Conservation (phyloP, 495 filamentous ascomycete species). For the Usnea hakonensis region DNA sequence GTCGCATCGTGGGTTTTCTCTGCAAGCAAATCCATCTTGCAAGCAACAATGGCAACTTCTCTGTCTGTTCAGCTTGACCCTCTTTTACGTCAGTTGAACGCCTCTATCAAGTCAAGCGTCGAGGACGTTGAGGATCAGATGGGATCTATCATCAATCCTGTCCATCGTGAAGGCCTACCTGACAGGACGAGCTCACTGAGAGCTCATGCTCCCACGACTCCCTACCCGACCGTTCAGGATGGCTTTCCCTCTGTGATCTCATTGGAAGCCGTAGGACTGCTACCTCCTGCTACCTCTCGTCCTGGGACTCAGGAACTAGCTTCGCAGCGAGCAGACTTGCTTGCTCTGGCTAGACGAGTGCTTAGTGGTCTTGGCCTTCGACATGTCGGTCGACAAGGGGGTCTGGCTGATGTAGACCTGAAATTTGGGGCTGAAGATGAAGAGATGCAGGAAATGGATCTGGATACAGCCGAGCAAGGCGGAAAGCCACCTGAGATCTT, state of each 20-base stretch:
- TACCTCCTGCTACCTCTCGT: conserved; percentile 36
- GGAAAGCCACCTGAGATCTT: neutral
- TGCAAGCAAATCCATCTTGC: conserved; percentile 66
- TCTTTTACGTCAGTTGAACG: conserved; percentile 17
- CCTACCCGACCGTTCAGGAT: conserved; percentile 3
- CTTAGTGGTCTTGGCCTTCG: conserved; percentile 66
- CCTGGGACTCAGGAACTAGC: conserved; percentile 77
- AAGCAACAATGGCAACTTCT: conserved; percentile 63
- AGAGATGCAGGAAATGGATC: conserved; percentile 47
- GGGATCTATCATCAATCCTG: neutral
- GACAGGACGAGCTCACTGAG: conserved; percentile 41
- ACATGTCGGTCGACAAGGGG: conserved; percentile 63
- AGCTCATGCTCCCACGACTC: conserved; percentile 13
- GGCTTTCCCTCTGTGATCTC: conserved; percentile 6
- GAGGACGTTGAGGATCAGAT: conserved; percentile 31
- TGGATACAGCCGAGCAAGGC: conserved; percentile 28
- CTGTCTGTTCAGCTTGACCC: conserved; percentile 29
- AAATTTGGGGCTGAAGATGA: conserved; percentile 41
- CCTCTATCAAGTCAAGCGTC: conserved; percentile 28
- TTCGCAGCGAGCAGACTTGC: conserved; percentile 69
- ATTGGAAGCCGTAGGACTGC: conserved; percentile 14
- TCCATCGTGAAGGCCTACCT: conserved; percentile 27
- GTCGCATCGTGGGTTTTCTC: conserved; percentile 81
- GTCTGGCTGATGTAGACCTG: conserved; percentile 53
- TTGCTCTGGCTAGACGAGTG: conserved; percentile 68